Conservation (phyloP, 2,329 filamentous ascomycete species). For the Clarireedia monteithiana region DNA sequence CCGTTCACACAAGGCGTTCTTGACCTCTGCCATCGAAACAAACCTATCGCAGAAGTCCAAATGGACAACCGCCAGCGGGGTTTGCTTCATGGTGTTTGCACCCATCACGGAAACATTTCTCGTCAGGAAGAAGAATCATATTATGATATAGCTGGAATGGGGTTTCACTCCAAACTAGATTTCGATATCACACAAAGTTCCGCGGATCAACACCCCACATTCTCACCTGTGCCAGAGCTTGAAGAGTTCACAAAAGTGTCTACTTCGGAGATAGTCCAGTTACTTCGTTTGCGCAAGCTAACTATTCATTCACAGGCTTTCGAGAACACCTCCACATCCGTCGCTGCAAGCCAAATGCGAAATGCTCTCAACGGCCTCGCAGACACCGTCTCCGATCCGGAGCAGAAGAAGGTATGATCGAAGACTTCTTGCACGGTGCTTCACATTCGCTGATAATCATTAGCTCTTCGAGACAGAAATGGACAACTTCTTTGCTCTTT, state of each 20-base stretch:
- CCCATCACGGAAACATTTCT: slow-evolving; percentile 10
- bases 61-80: slow-evolving; percentile 4
- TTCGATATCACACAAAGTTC: not conserved
- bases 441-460: slow-evolving; percentile 7
- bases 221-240: not conserved
- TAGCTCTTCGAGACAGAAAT: slow-evolving; percentile 97
- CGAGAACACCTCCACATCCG: slow-evolving; percentile 97
- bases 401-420: slow-evolving; percentile 68
- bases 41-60: not conserved
- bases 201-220: not conserved
- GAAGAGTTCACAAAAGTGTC: not conserved
- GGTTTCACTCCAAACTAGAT: not conserved
- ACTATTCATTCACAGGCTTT: slow-evolving; percentile 60
- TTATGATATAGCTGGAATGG: not conserved
- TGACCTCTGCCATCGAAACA: not conserved
- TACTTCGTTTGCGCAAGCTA: not conserved
- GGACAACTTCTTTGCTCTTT: slow-evolving; percentile 99
- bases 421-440: not conserved
- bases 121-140: slow-evolving; percentile 6
- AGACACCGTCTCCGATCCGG: slow-evolving; percentile 78
- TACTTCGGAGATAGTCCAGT: not conserved
- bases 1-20: not conserved
- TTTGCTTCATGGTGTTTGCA: slow-evolving; percentile 15
- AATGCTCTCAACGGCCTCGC: slow-evolving; percentile 90
- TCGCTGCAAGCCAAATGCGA: slow-evolving; percentile 97